Conservation (phyloP, 2,329 filamentous ascomycete genomes). For the Phoma sp. region DNA sequence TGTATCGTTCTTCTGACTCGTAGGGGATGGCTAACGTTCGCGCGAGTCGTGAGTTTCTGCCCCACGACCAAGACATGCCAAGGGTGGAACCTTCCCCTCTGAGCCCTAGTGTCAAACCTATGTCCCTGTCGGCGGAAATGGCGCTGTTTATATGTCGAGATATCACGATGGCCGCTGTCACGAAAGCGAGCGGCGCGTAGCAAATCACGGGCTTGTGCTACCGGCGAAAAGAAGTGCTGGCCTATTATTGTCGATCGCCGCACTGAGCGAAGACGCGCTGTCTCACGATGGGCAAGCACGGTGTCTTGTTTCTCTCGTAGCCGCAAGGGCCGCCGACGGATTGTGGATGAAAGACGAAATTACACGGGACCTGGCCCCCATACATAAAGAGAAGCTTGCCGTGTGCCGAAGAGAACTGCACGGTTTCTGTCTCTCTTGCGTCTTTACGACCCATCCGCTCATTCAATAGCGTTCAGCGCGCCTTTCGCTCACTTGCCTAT, state of each 20-base stretch:
- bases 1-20: too few relatives aligned
- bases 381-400: slow-evolving; percentile 10
- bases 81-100: neutral
- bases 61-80: neutral
- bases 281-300: slow-evolving; percentile 10
- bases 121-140: slow-evolving; percentile 13
- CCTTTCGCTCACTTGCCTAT: slow-evolving; percentile 10
- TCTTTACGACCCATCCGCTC: slow-evolving; percentile 1
- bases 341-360: slow-evolving; percentile 15
- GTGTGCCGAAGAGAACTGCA: neutral
- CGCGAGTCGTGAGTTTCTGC: too few relatives aligned
- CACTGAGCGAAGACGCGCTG: neutral
- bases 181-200: slow-evolving; percentile 12
- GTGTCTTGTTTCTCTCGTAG: neutral
- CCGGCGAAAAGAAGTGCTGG: neutral
- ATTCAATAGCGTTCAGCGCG: slow-evolving; percentile 11
- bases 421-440: neutral
- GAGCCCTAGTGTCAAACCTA: slow-evolving; percentile 10
- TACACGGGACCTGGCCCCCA: slow-evolving; percentile 4
- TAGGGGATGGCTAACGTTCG: too few relatives aligned
- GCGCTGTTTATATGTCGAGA: slow-evolving; percentile 3
- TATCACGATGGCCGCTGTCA: slow-evolving; percentile 12
- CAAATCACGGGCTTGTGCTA: slow-evolving; percentile 5
- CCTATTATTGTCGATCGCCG: neutral
- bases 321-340: slow-evolving; percentile 9